Conservation (phyloP, 257 asterid genomes). For the Solanum virginianum region DNA sequence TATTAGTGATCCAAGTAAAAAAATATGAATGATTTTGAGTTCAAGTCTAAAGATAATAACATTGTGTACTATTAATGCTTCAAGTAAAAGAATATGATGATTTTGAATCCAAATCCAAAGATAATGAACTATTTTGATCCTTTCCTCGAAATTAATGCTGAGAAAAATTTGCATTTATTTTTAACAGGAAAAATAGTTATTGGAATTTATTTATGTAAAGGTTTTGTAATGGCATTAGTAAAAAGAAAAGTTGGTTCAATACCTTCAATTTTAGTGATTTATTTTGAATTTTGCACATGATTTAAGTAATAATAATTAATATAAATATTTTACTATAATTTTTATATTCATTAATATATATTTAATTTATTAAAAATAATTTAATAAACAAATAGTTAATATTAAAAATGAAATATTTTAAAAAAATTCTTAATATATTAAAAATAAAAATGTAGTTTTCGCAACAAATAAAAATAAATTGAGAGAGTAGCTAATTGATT, state of each 20-base stretch:
- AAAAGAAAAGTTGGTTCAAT: not conserved
- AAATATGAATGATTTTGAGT: too few relatives aligned
- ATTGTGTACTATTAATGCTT: too few relatives aligned
- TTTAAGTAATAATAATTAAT: not conserved
- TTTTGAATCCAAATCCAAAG: too few relatives aligned
- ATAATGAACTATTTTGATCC: too few relatives aligned
- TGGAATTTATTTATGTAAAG: not conserved
- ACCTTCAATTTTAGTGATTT: not conserved
- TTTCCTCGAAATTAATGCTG: not conserved
- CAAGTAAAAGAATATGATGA: too few relatives aligned
- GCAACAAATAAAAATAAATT: not conserved
- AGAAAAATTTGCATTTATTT: not conserved
- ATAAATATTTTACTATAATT: not conserved
- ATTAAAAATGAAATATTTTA: too few relatives aligned
- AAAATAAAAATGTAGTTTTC: not conserved
- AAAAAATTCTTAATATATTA: too few relatives aligned
- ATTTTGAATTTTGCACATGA: not conserved
- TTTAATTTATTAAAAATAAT: not conserved
- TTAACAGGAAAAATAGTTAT: not conserved
- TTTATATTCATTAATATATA: not conserved
- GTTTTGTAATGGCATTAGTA: not conserved
- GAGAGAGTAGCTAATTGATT: not conserved
- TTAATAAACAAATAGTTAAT: not conserved
- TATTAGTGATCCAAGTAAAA: too few relatives aligned
- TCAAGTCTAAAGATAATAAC: too few relatives aligned